Percentiles rank a stretch among this genome's conserved stretches.
These are phyloP conservation scores for Saccharomyces eubayanus DNA, from an alignment of 805 yeast species.

Conservation along the genomic window DNA sequence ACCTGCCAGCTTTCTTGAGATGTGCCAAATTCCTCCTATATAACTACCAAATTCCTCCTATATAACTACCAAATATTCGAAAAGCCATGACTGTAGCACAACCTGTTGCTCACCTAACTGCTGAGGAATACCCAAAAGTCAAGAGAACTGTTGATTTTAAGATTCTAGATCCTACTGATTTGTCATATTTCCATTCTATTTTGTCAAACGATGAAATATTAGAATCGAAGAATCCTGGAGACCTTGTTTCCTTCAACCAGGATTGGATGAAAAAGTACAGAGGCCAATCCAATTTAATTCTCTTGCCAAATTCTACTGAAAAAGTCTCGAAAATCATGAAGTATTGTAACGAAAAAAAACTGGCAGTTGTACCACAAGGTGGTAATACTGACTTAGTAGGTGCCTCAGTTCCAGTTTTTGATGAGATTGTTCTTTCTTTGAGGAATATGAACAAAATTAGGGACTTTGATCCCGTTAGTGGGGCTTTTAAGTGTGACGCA, in stretches of 20 bases:
- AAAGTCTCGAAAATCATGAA: slow-evolving; percentile 64
- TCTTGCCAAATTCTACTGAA: slow-evolving; percentile 68
- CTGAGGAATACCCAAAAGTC: slow-evolving; percentile 55
- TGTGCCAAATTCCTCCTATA: too few relatives aligned
- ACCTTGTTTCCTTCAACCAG: slow-evolving; percentile 39
- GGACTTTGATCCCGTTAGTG: slow-evolving; percentile 66
- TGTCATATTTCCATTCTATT: slow-evolving; percentile 48
- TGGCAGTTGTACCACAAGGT: slow-evolving; percentile 88
- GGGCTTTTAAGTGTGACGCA: slow-evolving; percentile 75
- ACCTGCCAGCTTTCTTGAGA: too few relatives aligned
- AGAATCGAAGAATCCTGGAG: slow-evolving; percentile 8
- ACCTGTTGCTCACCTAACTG: slow-evolving; percentile 37
- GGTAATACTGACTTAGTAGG: slow-evolving; percentile 91
- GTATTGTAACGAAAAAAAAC: slow-evolving; percentile 59
- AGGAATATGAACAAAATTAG: slow-evolving; percentile 61
- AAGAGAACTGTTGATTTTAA: slow-evolving; percentile 42
- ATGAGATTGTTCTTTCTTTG: slow-evolving; percentile 65
- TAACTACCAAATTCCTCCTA: too few relatives aligned
- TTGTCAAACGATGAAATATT: slow-evolving; percentile 32
- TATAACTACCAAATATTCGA: too few relatives aligned
- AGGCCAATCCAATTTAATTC: slow-evolving; percentile 65
- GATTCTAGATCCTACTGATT: slow-evolving; percentile 43
- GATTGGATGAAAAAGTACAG: slow-evolving; percentile 86
- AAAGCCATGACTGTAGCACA: slow-evolving; percentile 5
- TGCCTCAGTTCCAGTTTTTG: slow-evolving; percentile 80